Percentiles rank a stretch among this genome's conserved stretches.
phyloP scores from a whole-genome alignment of 495 filamentous ascomycete genomes.

The Hypoxylon fuscum region DNA sequence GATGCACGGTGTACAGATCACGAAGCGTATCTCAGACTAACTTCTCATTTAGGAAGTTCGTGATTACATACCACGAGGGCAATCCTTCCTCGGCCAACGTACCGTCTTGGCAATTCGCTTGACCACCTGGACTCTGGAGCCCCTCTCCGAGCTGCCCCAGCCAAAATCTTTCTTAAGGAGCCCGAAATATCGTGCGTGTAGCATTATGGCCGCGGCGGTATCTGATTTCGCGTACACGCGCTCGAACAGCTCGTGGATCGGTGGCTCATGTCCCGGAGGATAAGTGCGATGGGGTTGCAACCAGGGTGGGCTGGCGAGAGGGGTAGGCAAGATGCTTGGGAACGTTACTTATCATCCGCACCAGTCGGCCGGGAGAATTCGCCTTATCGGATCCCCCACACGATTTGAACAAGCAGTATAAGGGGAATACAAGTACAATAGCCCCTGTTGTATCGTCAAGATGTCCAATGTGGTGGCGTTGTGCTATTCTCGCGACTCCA shows the following conservation, averaged over 20 bases:
- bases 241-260: neutral
- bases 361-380: slow-evolving; percentile 19
- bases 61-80: neutral
- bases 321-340: neutral
- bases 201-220: neutral
- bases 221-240: neutral
- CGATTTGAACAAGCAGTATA: neutral
- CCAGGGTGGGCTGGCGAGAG: slow-evolving; percentile 1
- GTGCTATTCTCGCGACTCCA: neutral
- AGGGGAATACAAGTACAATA: neutral
- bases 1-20: neutral
- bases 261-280: neutral
- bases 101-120: neutral
- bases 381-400: slow-evolving; percentile 18
- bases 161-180: neutral
- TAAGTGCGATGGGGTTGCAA: neutral
- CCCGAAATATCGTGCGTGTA: neutral
- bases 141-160: neutral
- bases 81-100: neutral
- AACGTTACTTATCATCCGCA: slow-evolving; percentile 19
- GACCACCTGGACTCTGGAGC: too few species aligned
- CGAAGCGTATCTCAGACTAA: neutral
- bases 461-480: neutral
- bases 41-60: slow-evolving; percentile 4
- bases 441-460: neutral